Conservation (phyloP, 805 yeast species). For the Kodamaea laetipori region DNA sequence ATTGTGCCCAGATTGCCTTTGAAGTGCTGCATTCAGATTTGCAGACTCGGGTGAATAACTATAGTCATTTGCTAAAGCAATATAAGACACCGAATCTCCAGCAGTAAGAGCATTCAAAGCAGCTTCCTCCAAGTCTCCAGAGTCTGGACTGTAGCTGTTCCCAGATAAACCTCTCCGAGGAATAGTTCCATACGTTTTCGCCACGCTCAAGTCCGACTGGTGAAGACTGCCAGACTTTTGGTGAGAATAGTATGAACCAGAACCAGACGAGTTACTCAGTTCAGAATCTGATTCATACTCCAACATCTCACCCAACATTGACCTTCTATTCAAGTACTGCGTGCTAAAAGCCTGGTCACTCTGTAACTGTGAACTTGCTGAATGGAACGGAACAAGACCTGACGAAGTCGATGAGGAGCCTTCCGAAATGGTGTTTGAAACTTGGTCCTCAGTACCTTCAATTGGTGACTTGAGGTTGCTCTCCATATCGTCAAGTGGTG, state of each 20-base stretch:
- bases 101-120: background rate
- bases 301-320: constrained; percentile 47
- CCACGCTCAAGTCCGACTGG: constrained; percentile 18
- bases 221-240: constrained; percentile 9
- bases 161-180: background rate
- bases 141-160: background rate
- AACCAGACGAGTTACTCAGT: constrained; percentile 14
- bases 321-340: constrained; percentile 35
- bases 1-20: no score
- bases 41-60: no score
- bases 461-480: background rate
- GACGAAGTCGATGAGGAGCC: constrained; percentile 1
- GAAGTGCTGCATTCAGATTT: no score
- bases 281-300: constrained; percentile 41
- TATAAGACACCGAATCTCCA: background rate
- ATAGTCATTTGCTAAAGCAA: constrained; percentile 1
- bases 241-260: constrained; percentile 1
- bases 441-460: background rate
- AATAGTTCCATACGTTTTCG: constrained; percentile 21
- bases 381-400: constrained; percentile 1
- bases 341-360: constrained; percentile 27
- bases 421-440: background rate
- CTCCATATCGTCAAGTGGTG: background rate
- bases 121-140: background rate
- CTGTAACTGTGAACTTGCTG: background rate